phyloP scores from a whole-genome alignment of 2,329 filamentous ascomycete species.

The Tolypocladium cylindrosporum region DNA sequence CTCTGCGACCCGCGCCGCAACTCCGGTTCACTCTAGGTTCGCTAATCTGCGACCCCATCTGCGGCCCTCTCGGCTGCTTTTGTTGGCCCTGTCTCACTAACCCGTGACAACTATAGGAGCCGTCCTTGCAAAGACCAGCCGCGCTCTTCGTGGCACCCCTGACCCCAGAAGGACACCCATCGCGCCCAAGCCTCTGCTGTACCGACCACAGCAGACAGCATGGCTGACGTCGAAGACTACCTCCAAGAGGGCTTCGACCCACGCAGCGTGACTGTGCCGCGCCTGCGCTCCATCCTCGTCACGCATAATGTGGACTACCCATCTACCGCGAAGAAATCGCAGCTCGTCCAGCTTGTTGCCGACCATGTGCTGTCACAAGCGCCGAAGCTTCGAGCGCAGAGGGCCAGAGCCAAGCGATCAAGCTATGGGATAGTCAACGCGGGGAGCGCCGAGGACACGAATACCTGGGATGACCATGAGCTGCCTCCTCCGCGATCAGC shows the following conservation, averaged over 20 bases:
- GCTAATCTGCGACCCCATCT: constrained; percentile 2
- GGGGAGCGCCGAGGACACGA: constrained; percentile 56
- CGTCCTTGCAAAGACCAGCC: neutral
- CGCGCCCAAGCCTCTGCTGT: neutral
- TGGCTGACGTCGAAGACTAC: constrained; percentile 70
- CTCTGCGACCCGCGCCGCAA: constrained; percentile 2
- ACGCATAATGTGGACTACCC: constrained; percentile 80
- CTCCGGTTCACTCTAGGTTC: neutral
- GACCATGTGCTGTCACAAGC: constrained; percentile 70
- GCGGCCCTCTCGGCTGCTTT: constrained; percentile 3
- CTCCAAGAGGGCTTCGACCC: constrained; percentile 83
- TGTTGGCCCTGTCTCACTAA: constrained; percentile 3
- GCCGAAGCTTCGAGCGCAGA: constrained; percentile 62
- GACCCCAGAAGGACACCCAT: neutral
- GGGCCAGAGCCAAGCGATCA: constrained; percentile 72
- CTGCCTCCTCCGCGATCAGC: constrained; percentile 37
- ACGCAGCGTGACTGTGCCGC: constrained; percentile 71
- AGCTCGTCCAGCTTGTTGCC: constrained; percentile 78
- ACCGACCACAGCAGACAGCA: constrained; percentile 15
- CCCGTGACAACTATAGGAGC: neutral
- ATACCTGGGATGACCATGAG: constrained; percentile 51
- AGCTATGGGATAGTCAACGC: constrained; percentile 73
- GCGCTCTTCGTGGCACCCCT: neutral
- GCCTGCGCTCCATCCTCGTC: constrained; percentile 82
- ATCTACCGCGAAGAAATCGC: constrained; percentile 80